These are phyloP conservation scores for Ophiostoma angusticollis DNA, from an alignment of 2,329 filamentous ascomycete species.

Conservation along the genomic window DNA sequence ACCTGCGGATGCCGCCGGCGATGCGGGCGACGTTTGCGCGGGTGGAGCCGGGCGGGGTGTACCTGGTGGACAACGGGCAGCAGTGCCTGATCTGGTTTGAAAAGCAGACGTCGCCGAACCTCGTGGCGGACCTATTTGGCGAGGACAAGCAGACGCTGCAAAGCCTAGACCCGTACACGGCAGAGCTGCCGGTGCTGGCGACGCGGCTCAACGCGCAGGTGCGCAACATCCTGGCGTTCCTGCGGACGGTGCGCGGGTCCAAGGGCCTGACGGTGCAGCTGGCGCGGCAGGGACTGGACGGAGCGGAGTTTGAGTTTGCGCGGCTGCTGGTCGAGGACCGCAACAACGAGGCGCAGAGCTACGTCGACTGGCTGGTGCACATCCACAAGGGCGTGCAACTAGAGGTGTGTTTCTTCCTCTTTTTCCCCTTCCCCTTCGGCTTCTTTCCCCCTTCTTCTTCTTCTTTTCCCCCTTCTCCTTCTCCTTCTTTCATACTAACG, in stretches of 20 bases:
- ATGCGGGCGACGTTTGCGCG: slow-evolving; percentile 75
- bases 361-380: slow-evolving; percentile 96
- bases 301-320: slow-evolving; percentile 93
- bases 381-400: slow-evolving; percentile 86
- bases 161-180: slow-evolving; percentile 67
- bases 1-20: slow-evolving; percentile 69
- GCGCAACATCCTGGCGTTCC: slow-evolving; percentile 81
- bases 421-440: not conserved
- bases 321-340: slow-evolving; percentile 82
- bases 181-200: slow-evolving; percentile 68
- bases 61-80: slow-evolving; percentile 92
- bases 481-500: not conserved
- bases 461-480: not conserved
- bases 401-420: slow-evolving; percentile 44
- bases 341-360: slow-evolving; percentile 95
- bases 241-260: slow-evolving; percentile 65
- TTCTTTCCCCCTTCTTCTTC: slow-evolving; percentile 3
- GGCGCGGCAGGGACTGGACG: slow-evolving; percentile 83
- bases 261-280: slow-evolving; percentile 85
- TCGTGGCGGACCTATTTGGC: slow-evolving; percentile 83
- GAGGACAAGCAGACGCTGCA: slow-evolving; percentile 58
- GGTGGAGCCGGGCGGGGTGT: slow-evolving; percentile 85
- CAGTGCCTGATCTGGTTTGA: slow-evolving; percentile 88
- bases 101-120: slow-evolving; percentile 78
- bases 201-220: slow-evolving; percentile 93